Evolutionary conservation across 345 rosid species (phyloP).

Genomic region (Orychophragmus violaceus): DNA sequence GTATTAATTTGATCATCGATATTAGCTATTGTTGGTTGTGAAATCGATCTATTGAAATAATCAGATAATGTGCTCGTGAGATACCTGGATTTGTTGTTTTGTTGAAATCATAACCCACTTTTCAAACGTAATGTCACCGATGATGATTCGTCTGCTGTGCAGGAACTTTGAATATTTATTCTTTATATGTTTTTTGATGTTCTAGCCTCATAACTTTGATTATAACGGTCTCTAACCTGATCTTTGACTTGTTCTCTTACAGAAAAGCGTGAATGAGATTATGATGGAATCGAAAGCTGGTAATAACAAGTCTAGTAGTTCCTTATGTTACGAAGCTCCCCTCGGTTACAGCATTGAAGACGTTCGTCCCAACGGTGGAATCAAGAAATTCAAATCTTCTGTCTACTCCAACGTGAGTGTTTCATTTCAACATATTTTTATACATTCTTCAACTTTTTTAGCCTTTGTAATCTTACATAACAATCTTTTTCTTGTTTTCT

Average conservation of each 20-base stretch:
- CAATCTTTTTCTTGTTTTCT: neutral
- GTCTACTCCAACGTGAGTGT: constrained; percentile 59
- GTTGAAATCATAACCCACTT: neutral
- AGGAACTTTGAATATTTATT: neutral
- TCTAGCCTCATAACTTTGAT: neutral
- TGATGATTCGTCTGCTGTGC: neutral
- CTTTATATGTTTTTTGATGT: neutral
- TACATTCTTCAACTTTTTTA: neutral
- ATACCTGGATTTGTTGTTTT: neutral
- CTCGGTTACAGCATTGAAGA: constrained; percentile 89
- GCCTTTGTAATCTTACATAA: neutral
- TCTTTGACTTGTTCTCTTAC: rapidly evolving
- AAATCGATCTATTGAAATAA: neutral
- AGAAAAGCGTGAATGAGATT: constrained; percentile 58
- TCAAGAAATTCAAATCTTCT: constrained; percentile 79
- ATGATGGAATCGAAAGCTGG: constrained; percentile 74
- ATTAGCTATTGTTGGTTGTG: neutral
- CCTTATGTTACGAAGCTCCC: constrained; percentile 62
- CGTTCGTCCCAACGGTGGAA: constrained; percentile 83
- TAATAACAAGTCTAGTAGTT: constrained; percentile 41
- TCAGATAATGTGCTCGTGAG: neutral
- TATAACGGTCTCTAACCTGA: neutral
- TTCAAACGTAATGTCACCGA: neutral
- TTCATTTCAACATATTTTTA: neutral
- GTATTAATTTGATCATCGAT: neutral